These are phyloP conservation scores for Primulina tabacum DNA, from an alignment of 257 asterid species.

Conservation along the genomic window DNA sequence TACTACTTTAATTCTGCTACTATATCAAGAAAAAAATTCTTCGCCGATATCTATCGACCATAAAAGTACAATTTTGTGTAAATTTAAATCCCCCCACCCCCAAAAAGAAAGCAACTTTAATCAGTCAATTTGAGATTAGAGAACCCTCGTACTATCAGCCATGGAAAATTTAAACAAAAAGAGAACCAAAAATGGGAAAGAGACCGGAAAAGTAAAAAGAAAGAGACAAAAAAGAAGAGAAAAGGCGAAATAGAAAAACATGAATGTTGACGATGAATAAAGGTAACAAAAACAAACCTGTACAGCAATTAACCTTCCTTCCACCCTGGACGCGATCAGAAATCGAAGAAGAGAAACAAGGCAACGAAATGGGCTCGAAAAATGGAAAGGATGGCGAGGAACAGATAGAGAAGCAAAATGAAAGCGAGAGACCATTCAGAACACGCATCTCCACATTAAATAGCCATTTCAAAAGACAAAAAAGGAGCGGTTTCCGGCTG, in stretches of 20 bases:
- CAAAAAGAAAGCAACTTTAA: no score
- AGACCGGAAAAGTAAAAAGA: not conserved
- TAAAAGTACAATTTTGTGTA: not conserved
- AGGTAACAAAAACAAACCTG: conserved; percentile 41
- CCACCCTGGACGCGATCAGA: conserved; percentile 36
- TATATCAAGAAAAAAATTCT: no score
- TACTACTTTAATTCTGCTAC: no score
- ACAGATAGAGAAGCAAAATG: conserved; percentile 37
- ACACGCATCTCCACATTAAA: conserved; percentile 67
- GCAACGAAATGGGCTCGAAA: conserved; percentile 40
- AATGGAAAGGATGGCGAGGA: conserved; percentile 25
- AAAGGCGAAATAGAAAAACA: not conserved
- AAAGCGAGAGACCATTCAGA: conserved; percentile 47
- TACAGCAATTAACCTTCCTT: conserved; percentile 30
- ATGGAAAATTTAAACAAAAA: not conserved
- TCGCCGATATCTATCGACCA: not conserved
- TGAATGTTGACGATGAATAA: not conserved
- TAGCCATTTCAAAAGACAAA: conserved; percentile 34
- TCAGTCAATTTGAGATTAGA: not conserved
- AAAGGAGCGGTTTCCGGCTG: conserved; percentile 23
- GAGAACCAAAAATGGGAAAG: not conserved
- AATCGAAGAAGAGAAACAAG: conserved; percentile 26
- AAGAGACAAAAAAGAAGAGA: no score
- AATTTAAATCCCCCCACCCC: not conserved
- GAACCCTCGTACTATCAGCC: not conserved